phyloP scores from a whole-genome alignment of 805 yeast species.

The Candida maesae region DNA sequence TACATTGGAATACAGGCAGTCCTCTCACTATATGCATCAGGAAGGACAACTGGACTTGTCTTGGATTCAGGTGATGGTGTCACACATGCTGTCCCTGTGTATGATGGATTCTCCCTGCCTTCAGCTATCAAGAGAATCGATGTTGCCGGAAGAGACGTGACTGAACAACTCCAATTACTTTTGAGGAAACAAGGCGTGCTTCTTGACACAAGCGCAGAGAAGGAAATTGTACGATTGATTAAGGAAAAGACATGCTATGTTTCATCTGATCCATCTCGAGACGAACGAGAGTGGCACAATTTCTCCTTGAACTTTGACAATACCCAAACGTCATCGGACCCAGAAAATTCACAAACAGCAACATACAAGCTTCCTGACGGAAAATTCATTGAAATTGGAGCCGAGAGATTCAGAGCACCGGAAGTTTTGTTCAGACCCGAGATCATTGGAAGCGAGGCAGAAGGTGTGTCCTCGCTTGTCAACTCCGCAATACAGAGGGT shows the following conservation, averaged over 20 bases:
- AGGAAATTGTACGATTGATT: conserved; percentile 72
- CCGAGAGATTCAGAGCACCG: conserved; percentile 68
- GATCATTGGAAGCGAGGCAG: conserved; percentile 68
- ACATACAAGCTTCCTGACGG: conserved; percentile 82
- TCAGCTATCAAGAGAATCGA: conserved; percentile 70
- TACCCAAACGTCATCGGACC: conserved; percentile 2
- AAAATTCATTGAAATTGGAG: conserved; percentile 56
- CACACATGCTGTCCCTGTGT: conserved; percentile 82
- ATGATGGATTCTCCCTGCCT: conserved; percentile 80
- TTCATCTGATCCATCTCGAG: conserved; percentile 50
- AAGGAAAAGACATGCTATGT: conserved; percentile 75
- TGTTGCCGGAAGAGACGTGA: conserved; percentile 82
- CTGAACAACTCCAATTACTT: conserved; percentile 66
- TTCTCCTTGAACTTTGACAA: conserved; percentile 13
- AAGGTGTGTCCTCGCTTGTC: conserved; percentile 63
- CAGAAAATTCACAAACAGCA: conserved; percentile 17
- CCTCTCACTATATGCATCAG: conserved; percentile 79
- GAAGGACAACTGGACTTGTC: conserved; percentile 87
- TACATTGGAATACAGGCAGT: conserved; percentile 94
- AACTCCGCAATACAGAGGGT: conserved; percentile 61
- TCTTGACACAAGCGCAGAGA: conserved; percentile 69
- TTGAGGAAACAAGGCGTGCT: conserved; percentile 67
- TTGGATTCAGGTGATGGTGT: conserved; percentile 95
- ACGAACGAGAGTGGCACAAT: conserved; percentile 45
- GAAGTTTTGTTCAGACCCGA: conserved; percentile 84